Evolutionary conservation across 345 rosid genomes (phyloP).

Genomic region (Moricandia moricandioides): DNA sequence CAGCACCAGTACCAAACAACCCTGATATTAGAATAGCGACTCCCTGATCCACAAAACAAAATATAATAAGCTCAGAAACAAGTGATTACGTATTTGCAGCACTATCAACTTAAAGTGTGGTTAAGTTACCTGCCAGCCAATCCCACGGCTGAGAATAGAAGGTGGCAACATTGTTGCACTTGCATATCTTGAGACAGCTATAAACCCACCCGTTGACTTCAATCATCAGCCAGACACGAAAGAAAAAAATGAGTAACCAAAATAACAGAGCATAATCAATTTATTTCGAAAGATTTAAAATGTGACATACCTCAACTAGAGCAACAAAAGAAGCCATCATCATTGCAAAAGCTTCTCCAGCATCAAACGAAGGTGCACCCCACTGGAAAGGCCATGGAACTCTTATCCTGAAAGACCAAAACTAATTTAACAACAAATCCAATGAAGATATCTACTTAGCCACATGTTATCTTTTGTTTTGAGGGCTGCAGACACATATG

Average conservation of each 20-base stretch:
- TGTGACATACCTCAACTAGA: constrained; percentile 76
- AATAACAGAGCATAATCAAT: neutral
- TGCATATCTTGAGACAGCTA: constrained; percentile 81
- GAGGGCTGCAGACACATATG: constrained; percentile 10
- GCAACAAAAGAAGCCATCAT: constrained; percentile 99
- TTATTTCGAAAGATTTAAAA: neutral
- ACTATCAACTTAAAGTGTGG: neutral
- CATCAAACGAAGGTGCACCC: constrained; percentile 99
- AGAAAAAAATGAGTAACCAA: constrained; percentile 10
- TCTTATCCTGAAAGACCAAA: constrained; percentile 67
- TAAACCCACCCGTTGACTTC: constrained; percentile 90
- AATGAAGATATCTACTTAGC: neutral
- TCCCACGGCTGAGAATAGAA: constrained; percentile 91
- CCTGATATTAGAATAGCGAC: constrained; percentile 87
- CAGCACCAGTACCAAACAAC: constrained; percentile 90
- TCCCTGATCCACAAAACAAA: constrained; percentile 56
- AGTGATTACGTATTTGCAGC: neutral
- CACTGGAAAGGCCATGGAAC: constrained; percentile 98
- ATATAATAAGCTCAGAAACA: neutral
- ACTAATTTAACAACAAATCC: neutral
- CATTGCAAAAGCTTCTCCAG: constrained; percentile 99
- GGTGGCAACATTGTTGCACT: constrained; percentile 94
- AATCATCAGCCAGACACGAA: constrained; percentile 14
- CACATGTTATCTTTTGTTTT: neutral
- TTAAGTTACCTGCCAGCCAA: constrained; percentile 94